phyloP scores from a whole-genome alignment of 192 early-diverging fungal genomes.

The Entomortierella lignicola region DNA sequence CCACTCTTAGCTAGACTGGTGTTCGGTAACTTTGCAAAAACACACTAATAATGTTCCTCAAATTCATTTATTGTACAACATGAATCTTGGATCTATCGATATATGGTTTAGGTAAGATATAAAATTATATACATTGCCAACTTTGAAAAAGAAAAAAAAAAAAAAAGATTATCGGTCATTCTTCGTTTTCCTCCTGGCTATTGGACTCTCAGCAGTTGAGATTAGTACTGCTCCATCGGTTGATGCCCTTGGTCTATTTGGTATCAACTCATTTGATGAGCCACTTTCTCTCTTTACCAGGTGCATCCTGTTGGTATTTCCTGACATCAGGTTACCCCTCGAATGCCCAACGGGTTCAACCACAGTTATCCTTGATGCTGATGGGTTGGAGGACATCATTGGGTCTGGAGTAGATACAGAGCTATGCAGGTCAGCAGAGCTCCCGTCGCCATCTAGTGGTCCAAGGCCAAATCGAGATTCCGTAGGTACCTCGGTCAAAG shows the following conservation, averaged over 20 bases:
- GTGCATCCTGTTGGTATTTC: too few species aligned
- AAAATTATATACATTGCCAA: too few species aligned
- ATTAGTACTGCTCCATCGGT: neutral
- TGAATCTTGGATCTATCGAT: too few species aligned
- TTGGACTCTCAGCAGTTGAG: neutral
- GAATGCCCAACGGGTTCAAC: neutral
- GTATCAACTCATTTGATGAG: neutral
- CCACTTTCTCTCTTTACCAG: too few species aligned
- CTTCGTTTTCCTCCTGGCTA: neutral
- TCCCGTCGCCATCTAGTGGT: conserved; percentile 18
- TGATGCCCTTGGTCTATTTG: too few species aligned
- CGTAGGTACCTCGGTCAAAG: conserved; percentile 13
- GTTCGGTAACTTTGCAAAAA: too few species aligned
- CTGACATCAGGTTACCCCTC: neutral
- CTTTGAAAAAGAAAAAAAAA: neutral
- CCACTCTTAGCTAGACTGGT: too few species aligned
- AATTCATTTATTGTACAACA: too few species aligned
- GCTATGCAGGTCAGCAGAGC: neutral
- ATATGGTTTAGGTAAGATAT: too few species aligned
- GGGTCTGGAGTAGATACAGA: neutral
- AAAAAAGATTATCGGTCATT: neutral
- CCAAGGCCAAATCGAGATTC: conserved; percentile 22
- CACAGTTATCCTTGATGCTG: neutral
- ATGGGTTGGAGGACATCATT: neutral
- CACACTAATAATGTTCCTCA: too few species aligned